Conservation (phyloP, 192 early-diverging fungal genomes). For the Piromyces sp. region DNA sequence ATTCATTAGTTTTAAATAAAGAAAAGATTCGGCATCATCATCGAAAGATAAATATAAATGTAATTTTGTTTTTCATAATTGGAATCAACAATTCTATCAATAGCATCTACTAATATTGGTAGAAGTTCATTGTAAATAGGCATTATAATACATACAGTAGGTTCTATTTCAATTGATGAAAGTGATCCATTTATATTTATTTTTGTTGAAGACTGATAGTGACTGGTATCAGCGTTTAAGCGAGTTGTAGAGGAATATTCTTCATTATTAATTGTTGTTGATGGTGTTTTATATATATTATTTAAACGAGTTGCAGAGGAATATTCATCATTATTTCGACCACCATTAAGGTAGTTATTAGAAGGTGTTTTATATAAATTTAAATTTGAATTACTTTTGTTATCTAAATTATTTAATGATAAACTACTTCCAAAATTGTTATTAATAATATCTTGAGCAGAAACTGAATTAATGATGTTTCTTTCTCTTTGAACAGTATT, state of each 20-base stretch:
- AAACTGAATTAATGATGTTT: background rate
- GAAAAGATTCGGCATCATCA: background rate
- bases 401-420: background rate
- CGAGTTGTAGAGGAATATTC: background rate
- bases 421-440: background rate
- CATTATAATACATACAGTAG: background rate
- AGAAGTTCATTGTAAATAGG: background rate
- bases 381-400: background rate
- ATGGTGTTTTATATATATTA: background rate
- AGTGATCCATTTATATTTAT: background rate
- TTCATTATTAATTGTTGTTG: background rate
- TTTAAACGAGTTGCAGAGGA: background rate
- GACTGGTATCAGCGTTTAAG: background rate
- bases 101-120: background rate
- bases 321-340: background rate
- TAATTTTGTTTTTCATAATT: background rate
- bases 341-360: background rate
- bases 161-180: background rate
- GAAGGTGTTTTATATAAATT: background rate
- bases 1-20: background rate
- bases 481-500: background rate
- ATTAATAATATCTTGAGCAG: background rate
- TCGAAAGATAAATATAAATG: background rate
- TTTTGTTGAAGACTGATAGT: background rate
- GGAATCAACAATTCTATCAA: background rate